Percentiles rank a stretch among this genome's conserved stretches.
phyloP scores from a whole-genome alignment of 352 stramenopile species.

The Phytophthora hibernalis region DNA sequence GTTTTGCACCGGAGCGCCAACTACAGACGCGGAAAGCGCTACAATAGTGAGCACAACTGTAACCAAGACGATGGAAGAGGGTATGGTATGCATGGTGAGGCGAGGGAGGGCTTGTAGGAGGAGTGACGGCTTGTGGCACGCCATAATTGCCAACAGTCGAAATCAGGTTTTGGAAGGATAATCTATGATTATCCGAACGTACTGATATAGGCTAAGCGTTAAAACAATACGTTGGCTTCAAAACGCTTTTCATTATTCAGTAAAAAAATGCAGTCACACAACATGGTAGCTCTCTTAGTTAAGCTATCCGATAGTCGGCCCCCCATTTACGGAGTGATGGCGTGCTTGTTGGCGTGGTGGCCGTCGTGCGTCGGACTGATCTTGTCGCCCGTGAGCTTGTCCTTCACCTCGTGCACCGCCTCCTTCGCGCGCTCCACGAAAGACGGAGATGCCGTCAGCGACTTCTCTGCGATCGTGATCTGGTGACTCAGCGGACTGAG shows the following conservation, averaged over 20 bases:
- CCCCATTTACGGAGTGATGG: no score
- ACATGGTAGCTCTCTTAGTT: no score
- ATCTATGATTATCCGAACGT: no score
- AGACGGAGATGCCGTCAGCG: background rate
- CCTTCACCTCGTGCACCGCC: conserved; percentile 4
- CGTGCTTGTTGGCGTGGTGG: background rate
- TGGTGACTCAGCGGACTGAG: conserved; percentile 4
- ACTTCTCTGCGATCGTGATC: conserved; percentile 5
- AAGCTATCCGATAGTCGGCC: no score
- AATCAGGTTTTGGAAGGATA: conserved; percentile 17
- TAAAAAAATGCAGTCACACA: no score
- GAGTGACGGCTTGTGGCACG: background rate
- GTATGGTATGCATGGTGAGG: background rate
- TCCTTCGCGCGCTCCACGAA: conserved; percentile 11
- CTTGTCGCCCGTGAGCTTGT: conserved; percentile 8
- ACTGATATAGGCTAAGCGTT: no score
- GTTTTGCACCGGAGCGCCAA: conserved; percentile 1
- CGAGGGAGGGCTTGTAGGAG: background rate
- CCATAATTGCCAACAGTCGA: conserved; percentile 11
- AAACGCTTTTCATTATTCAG: no score
- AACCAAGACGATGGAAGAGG: background rate
- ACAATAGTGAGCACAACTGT: background rate
- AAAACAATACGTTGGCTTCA: no score
- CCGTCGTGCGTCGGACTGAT: background rate
- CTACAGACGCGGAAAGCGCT: background rate